Percentiles rank a stretch among this genome's conserved stretches.
These are phyloP conservation scores for Zopfia rhizophila DNA, from an alignment of 2,329 filamentous ascomycete species.

Conservation along the genomic window DNA sequence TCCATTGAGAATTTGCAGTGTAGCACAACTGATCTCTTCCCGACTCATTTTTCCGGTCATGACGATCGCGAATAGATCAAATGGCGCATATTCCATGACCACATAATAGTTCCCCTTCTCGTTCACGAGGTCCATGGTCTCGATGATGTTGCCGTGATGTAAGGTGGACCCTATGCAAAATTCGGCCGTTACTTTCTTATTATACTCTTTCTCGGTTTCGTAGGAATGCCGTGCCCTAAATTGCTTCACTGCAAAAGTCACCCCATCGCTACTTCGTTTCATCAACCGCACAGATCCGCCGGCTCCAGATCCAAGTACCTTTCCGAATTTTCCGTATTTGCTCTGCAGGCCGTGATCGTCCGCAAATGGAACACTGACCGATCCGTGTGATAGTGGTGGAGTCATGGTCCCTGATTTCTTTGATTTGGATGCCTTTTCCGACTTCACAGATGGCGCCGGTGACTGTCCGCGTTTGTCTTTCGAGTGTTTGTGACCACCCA, in stretches of 20 bases:
- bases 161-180: slow-evolving; percentile 98
- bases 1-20: slow-evolving; percentile 92
- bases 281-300: slow-evolving; percentile 94
- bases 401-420: slow-evolving; percentile 51
- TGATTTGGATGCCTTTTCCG: slow-evolving; percentile 59
- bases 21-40: slow-evolving; percentile 89
- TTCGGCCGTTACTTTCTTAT: slow-evolving; percentile 97
- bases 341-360: slow-evolving; percentile 91
- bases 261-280: slow-evolving; percentile 91
- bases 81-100: slow-evolving; percentile 99
- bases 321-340: slow-evolving; percentile 96
- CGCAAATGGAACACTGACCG: slow-evolving; percentile 77
- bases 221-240: slow-evolving; percentile 92
- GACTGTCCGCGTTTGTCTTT: slow-evolving; percentile 73
- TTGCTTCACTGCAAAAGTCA: slow-evolving; percentile 97
- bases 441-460: slow-evolving; percentile 69
- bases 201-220: slow-evolving; percentile 94
- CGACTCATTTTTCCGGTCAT: slow-evolving; percentile 98
- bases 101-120: slow-evolving; percentile 97
- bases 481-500: slow-evolving; percentile 68
- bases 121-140: slow-evolving; percentile 95
- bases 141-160: slow-evolving; percentile 98
- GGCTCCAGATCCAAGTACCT: slow-evolving; percentile 90
- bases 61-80: slow-evolving; percentile 94
- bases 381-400: slow-evolving; percentile 43